Evolutionary conservation across 345 rosid genomes (phyloP).

Genomic region (Brassica juncea): DNA sequence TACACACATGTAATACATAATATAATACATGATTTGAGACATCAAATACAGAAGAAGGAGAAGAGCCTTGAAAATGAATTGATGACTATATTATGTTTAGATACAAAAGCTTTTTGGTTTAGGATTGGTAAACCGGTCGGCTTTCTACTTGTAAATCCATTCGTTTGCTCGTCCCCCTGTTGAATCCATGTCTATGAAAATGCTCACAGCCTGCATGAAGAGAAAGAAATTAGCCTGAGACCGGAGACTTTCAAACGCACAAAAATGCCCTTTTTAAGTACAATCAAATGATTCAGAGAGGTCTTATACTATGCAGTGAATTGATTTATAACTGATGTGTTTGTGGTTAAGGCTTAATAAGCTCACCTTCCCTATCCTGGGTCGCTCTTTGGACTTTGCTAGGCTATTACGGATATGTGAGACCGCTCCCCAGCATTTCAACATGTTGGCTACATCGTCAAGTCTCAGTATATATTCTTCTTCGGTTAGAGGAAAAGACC

Average conservation of each 20-base stretch:
- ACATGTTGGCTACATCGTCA: conserved; percentile 86
- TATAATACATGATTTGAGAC: conserved; percentile 5
- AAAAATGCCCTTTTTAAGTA: background rate
- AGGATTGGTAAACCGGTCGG: background rate
- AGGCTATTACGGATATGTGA: conserved; percentile 88
- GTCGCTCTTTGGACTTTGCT: conserved; percentile 82
- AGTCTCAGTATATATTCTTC: conserved; percentile 94
- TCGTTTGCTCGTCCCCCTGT: conserved; percentile 92
- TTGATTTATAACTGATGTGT: conserved; percentile 9
- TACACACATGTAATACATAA: conserved; percentile 20
- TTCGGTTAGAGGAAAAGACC: conserved; percentile 91
- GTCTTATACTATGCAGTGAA: background rate
- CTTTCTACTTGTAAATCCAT: conserved; percentile 87
- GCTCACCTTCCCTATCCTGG: conserved; percentile 83
- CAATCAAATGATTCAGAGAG: background rate
- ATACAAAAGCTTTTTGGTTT: conserved; percentile 3
- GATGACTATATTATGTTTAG: background rate
- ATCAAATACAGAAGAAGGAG: conserved; percentile 17
- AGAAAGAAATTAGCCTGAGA: background rate
- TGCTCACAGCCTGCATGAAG: conserved; percentile 87
- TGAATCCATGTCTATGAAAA: conserved; percentile 93
- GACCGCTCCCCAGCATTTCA: conserved; percentile 97
- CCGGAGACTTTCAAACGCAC: no score
- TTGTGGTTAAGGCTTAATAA: background rate
- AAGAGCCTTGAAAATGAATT: conserved; percentile 16